Percentiles rank a stretch among this genome's conserved stretches.
These are phyloP conservation scores for Alnus rubra DNA, from an alignment of 306 rosid genomes.

Conservation along the genomic window DNA sequence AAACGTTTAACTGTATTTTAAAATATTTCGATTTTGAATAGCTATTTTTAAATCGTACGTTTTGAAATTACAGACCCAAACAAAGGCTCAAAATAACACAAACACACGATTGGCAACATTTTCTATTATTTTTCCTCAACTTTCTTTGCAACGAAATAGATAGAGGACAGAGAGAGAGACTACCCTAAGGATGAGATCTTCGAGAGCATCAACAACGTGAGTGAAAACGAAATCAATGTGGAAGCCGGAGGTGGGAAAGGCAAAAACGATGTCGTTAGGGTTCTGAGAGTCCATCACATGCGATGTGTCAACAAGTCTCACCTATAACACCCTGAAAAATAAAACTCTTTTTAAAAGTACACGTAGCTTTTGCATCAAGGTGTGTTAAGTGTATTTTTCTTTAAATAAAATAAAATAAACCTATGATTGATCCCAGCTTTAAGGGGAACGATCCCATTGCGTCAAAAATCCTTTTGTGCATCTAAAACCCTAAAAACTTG, in stretches of 20 bases:
- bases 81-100: background rate
- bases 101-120: background rate
- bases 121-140: background rate
- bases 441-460: too few relatives aligned
- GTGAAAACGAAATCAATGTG: constrained; percentile 61
- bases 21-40: too few relatives aligned
- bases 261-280: constrained; percentile 36
- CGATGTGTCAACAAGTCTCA: constrained; percentile 18
- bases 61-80: too few relatives aligned
- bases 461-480: too few relatives aligned
- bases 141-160: background rate
- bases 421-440: too few relatives aligned
- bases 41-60: background rate
- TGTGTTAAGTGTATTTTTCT: too few relatives aligned
- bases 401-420: too few relatives aligned
- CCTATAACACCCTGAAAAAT: too few relatives aligned
- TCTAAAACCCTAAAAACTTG: too few relatives aligned
- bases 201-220: constrained; percentile 83
- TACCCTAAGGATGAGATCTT: constrained; percentile 98
- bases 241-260: constrained; percentile 56
- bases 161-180: background rate
- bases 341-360: too few relatives aligned
- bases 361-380: too few relatives aligned
- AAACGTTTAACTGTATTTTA: too few relatives aligned
- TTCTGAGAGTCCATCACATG: constrained; percentile 46